Evolutionary conservation across 495 filamentous ascomycete species (phyloP), one percentile per base, ranked within the genome.

Genomic region (Penicillium subrubescens): DNA sequence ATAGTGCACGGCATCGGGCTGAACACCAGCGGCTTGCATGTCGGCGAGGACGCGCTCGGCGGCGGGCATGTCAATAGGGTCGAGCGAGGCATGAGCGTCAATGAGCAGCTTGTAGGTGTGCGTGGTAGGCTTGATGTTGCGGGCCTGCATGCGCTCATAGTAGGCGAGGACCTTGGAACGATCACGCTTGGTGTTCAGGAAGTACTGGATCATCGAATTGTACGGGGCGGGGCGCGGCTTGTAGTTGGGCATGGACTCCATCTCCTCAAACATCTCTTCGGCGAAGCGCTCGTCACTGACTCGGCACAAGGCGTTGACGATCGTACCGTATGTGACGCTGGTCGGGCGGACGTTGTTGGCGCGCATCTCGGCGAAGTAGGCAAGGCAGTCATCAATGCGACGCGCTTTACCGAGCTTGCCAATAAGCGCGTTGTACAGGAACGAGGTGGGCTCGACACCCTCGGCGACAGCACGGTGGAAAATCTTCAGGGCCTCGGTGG

Each of bases 201-300:
- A 99, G 83, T 96, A 98, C 77, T 99, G 95, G 85, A 99, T 99
- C 86, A 99, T 88, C 73, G 91, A 94, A 81, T 99, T 97, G 84
- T 99, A 99, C 5, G 95, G 95, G 11, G 95, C 95, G 3, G 96
- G 92, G 8, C 95, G 88, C 44, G 95, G 92, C 82, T 98, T 97
- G 87, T 98, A 99, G 81, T 98, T 98, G 43, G 93, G 91, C 91
- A 96, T 96, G 43, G 88, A 88, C 81, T 99, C 95, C 95, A 99
- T 99, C 81, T 99, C 96, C 68, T 97, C 92, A 75, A 99, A 98
- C 69, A 98, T 89, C 77, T 99, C 92, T 71, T 97, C 95, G 53
- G 95, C 95, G 71, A 97, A 97, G 59, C 93, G 93, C 78, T 98
- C 95, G 65, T 99, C 94, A 71, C 92, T 95, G 60, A 98, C 96